Base-by-base conservation (phyloP, 805 yeast species). In the Saccharomycopsis babjevae region DNA sequence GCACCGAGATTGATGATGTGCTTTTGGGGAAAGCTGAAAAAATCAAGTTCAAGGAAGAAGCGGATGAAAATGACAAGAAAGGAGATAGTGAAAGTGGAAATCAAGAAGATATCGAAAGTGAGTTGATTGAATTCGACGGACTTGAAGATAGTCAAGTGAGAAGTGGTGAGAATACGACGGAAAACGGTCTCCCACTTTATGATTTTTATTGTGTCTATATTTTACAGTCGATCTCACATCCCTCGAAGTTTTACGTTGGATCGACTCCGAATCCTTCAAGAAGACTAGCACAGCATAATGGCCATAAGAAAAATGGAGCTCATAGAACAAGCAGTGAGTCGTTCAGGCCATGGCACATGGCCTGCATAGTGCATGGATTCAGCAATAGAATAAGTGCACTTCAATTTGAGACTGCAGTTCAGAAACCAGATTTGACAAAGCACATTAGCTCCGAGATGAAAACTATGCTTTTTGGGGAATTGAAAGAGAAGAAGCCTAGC, bases 391-490 rank as follows among this genome's bases (percentile, higher is more conserved):
- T 84, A 2, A 72, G 85, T 2, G 96, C 96, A 0, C 71, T 89
- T 58, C 92, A 84, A 70, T 89, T 89, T 71, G 96, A 89, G 67
- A 91, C 87, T 71, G 92, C 96, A 1, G 85, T 88, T 82, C 96
- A 89, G 66, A 94, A 88, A 70, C 75, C 85, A 1, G 76, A 84
- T 64, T 77, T 75, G 58, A 85, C 96, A 0, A 74, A 90, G 43
- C 89, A 83, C 67, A 82, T 88, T 3, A 68, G 39, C 30, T 8
- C 15, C 71, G 1, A 64, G 65, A 0, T 71, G 68, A 2, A 69
- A 69, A 11, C 15, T 11, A 10, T 10, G 5, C 13, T 46, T 22
- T 46, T 46, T 46, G 52, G 52, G 16, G 52, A 46, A 22, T 46
- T 46, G 52, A 46, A 46, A 46, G 52, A 70, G 85, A 58, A 68